Conservation (phyloP, 1,139 yeast genomes). For the Yamadazyma spencermartinsiae region DNA sequence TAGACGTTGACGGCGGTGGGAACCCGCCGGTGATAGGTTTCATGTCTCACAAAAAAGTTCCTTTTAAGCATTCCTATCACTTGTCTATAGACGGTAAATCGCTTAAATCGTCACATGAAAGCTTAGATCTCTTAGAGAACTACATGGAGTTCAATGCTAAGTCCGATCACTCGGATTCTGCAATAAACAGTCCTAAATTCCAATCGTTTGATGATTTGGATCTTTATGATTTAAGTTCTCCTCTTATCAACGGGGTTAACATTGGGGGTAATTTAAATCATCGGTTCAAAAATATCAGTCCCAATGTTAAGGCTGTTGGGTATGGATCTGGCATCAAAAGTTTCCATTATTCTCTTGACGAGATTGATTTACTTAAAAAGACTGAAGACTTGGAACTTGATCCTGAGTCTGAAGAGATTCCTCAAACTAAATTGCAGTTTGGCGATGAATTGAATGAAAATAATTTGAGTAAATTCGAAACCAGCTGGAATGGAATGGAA, state of each 20-base stretch:
- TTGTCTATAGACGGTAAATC: slow-evolving; percentile 29
- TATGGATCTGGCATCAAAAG: slow-evolving; percentile 17
- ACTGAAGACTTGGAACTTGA: slow-evolving; percentile 1
- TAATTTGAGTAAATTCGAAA: slow-evolving; percentile 2
- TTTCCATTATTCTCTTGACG: slow-evolving; percentile 37
- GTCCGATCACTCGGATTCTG: slow-evolving; percentile 1
- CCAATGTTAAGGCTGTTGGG: slow-evolving; percentile 12
- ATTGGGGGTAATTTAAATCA: slow-evolving; percentile 28
- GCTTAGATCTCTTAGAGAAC: slow-evolving; percentile 35
- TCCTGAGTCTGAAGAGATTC: background rate
- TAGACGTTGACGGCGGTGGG: background rate
- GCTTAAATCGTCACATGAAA: slow-evolving; percentile 15
- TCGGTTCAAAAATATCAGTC: slow-evolving; percentile 14
- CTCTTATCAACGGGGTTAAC: slow-evolving; percentile 39
- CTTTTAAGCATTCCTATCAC: slow-evolving; percentile 31
- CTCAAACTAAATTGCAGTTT: slow-evolving; percentile 2
- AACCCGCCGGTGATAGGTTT: background rate
- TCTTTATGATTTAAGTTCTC: slow-evolving; percentile 34
- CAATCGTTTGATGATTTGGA: slow-evolving; percentile 19
- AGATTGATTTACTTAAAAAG: slow-evolving; percentile 17
- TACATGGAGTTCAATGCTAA: slow-evolving; percentile 25
- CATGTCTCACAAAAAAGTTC: slow-evolving; percentile 11
- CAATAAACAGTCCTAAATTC: slow-evolving; percentile 11
- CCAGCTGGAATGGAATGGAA: background rate
- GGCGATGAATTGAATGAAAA: slow-evolving; percentile 6